A percentile compares a stretch with the other conserved stretches of the same genome.
phyloP scores from a whole-genome alignment of 2,329 filamentous ascomycete genomes.

The Cladophialophora psammophila region DNA sequence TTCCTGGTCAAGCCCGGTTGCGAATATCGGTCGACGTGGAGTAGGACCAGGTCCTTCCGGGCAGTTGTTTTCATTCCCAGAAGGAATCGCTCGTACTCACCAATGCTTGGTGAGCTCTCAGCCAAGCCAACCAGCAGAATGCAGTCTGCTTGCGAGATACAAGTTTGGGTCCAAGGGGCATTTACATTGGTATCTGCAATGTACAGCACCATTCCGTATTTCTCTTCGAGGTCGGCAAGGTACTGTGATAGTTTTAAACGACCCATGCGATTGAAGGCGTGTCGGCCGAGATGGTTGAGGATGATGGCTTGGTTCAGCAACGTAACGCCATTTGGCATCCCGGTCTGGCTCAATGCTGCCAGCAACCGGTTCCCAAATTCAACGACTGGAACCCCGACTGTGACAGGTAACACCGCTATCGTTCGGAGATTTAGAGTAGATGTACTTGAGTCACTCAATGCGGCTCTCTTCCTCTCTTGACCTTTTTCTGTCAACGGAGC shows the following conservation, averaged over 20 bases:
- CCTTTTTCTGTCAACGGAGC: slow-evolving; percentile 73
- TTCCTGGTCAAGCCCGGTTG: slow-evolving; percentile 81
- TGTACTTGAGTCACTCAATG: slow-evolving; percentile 55
- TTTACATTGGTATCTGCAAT: slow-evolving; percentile 97
- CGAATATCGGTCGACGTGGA: slow-evolving; percentile 90
- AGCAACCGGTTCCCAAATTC: slow-evolving; percentile 92
- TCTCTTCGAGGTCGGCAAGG: slow-evolving; percentile 94
- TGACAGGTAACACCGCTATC: slow-evolving; percentile 89
- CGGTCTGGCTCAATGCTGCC: slow-evolving; percentile 87
- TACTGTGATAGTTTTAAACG: slow-evolving; percentile 96
- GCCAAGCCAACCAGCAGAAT: slow-evolving; percentile 91
- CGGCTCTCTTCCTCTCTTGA: slow-evolving; percentile 64
- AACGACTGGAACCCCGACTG: slow-evolving; percentile 87
- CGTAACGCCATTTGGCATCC: slow-evolving; percentile 86
- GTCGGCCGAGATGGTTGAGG: slow-evolving; percentile 89
- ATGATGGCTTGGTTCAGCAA: slow-evolving; percentile 93
- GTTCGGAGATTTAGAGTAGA: slow-evolving; percentile 93
- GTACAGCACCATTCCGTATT: slow-evolving; percentile 93
- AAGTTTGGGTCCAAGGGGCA: slow-evolving; percentile 97
- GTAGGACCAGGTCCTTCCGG: slow-evolving; percentile 85
- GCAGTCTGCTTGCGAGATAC: slow-evolving; percentile 94
- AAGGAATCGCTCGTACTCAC: slow-evolving; percentile 95
- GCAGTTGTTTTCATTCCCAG: slow-evolving; percentile 97
- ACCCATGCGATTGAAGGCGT: slow-evolving; percentile 97
- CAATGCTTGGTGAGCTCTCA: slow-evolving; percentile 86